Conservation (phyloP, 1,284 basidiomycete species). For the Heterobasidion occidentale region DNA sequence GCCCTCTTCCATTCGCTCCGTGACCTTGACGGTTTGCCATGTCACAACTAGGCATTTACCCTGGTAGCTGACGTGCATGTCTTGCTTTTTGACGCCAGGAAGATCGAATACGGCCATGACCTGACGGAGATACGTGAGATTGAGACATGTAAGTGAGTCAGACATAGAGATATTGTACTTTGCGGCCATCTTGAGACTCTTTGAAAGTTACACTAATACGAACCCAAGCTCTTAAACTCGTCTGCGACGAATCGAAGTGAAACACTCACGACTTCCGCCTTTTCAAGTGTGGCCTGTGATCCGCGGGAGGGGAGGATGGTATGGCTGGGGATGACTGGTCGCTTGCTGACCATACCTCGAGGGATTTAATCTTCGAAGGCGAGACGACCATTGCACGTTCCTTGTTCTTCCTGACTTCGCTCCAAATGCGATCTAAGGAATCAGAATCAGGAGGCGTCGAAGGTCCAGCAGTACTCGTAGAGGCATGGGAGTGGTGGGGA, state of each 20-base stretch:
- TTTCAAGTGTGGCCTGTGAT: constrained; percentile 28
- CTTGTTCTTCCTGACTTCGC: constrained; percentile 51
- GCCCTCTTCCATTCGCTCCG: constrained; percentile 53
- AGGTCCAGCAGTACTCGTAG: constrained; percentile 22
- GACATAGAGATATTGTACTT: constrained; percentile 30
- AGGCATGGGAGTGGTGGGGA: constrained; percentile 14
- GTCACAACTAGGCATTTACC: constrained; percentile 52
- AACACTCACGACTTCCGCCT: constrained; percentile 49
- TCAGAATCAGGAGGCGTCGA: constrained; percentile 28
- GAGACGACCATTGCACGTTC: constrained; percentile 54
- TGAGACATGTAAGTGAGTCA: constrained; percentile 11
- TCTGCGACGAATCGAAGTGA: not conserved
- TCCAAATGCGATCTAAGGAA: constrained; percentile 55
- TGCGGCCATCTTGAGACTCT: constrained; percentile 58
- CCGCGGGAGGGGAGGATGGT: constrained; percentile 9
- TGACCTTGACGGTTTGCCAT: constrained; percentile 52
- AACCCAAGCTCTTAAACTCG: not conserved
- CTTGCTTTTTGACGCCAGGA: constrained; percentile 56
- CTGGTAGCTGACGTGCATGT: constrained; percentile 67
- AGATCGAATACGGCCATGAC: constrained; percentile 50
- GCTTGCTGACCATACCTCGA: constrained; percentile 33
- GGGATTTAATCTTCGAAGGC: constrained; percentile 58
- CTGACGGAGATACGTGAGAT: constrained; percentile 12
- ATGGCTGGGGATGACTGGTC: constrained; percentile 15
- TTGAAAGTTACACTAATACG: constrained; percentile 48